These are phyloP conservation scores for Fennellomyces sp. DNA, from an alignment of 371 early-diverging fungal species.

Conservation along the genomic window DNA sequence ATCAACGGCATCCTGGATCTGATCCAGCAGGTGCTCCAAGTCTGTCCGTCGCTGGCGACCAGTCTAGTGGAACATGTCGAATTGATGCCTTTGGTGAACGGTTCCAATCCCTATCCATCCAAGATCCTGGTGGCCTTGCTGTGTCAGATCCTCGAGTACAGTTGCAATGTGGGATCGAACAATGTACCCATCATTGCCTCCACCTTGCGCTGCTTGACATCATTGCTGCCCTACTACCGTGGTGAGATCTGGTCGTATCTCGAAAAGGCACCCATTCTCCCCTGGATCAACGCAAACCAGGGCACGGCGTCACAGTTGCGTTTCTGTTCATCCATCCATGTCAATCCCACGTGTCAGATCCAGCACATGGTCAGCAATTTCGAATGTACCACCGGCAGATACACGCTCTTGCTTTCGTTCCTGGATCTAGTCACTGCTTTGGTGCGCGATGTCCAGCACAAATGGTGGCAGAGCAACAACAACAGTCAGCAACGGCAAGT, in stretches of 20 bases:
- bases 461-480: constrained; percentile 31
- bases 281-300: constrained; percentile 26
- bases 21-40: constrained; percentile 23
- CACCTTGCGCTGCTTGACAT: constrained; percentile 31
- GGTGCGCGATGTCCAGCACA: constrained; percentile 36
- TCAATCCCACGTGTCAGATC: constrained; percentile 24
- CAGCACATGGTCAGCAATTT: constrained; percentile 35
- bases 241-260: constrained; percentile 38
- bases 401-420: constrained; percentile 36
- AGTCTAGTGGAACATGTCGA: constrained; percentile 36
- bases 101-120: not conserved
- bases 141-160: constrained; percentile 21
- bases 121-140: constrained; percentile 32
- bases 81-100: not conserved
- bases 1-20: constrained; percentile 32
- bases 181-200: constrained; percentile 30
- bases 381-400: constrained; percentile 36
- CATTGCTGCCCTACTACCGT: constrained; percentile 34
- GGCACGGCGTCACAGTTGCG: constrained; percentile 8
- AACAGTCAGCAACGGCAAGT: constrained; percentile 23
- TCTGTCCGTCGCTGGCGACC: constrained; percentile 20
- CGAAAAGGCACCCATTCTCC: constrained; percentile 31
- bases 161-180: constrained; percentile 12
- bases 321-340: constrained; percentile 1
- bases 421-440: constrained; percentile 43